These are phyloP conservation scores for Trichoderma polysporum DNA, from an alignment of 2,329 filamentous ascomycete genomes.

Conservation along the genomic window DNA sequence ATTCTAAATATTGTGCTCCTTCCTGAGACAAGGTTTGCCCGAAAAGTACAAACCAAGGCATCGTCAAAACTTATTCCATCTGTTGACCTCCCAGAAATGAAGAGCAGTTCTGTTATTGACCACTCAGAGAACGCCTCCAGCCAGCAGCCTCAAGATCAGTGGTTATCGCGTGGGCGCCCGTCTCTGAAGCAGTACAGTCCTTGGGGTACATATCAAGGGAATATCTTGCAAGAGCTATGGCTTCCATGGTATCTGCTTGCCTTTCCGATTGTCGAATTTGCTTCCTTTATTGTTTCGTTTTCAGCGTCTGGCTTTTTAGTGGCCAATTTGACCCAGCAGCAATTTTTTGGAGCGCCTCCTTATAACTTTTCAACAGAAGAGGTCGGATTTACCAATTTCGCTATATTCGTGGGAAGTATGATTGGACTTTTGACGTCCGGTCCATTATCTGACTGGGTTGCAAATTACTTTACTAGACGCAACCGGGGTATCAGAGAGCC, in stretches of 20 bases:
- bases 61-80: not conserved
- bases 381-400: slow-evolving; percentile 15
- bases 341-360: slow-evolving; percentile 6
- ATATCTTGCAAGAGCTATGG: slow-evolving; percentile 4
- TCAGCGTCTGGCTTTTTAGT: slow-evolving; percentile 5
- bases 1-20: not conserved
- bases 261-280: slow-evolving; percentile 15
- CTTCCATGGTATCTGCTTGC: slow-evolving; percentile 14
- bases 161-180: slow-evolving; percentile 6
- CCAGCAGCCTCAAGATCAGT: not conserved
- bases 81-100: not conserved
- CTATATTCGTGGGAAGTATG: not conserved
- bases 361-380: slow-evolving; percentile 3
- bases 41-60: not conserved
- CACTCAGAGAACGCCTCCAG: not conserved
- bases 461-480: slow-evolving; percentile 5
- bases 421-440: slow-evolving; percentile 4
- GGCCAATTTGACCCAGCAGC: slow-evolving; percentile 8
- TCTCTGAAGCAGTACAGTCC: slow-evolving; percentile 7
- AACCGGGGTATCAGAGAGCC: slow-evolving; percentile 12
- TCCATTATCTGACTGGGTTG: slow-evolving; percentile 10
- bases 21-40: slow-evolving; percentile 2
- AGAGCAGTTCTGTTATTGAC: not conserved
- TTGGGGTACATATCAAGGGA: slow-evolving; percentile 4
- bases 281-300: slow-evolving; percentile 1